Base-by-base conservation (phyloP, 2,329 filamentous ascomycete species). In the Calonectria naviculata region DNA sequence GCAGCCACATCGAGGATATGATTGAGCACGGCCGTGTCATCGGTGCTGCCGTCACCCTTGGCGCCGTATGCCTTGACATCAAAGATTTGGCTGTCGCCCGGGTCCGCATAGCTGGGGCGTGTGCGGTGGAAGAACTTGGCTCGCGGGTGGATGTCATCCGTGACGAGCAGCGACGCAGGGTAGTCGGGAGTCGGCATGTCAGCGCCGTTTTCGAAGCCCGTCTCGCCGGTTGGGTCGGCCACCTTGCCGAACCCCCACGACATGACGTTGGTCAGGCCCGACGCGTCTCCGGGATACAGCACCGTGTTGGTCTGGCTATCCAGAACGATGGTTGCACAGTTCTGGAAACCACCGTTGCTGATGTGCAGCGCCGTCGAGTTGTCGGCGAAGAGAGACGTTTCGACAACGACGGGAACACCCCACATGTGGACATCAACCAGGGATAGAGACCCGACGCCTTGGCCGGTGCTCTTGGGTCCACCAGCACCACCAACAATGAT, bases 361-460 rank as follows among this genome's bases (percentile, higher is more conserved):
- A 41, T 41, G 5, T 41, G 36, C 36, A 41, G 36, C 36, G 36
- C 36, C 4, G 42, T 46, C n/a, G 42, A 46, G 42, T 46, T 46
- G 4, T 46, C 42, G 21, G 42, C 42, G 89, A 87, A 84, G 94
- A 98, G 2, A 93, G 90, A 28, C 2, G 95, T 96, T 76, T 90
- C 90, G 78, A 98, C 88, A 76, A 94, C 95, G 62, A 94, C 89
- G 2, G 89, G 89, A 1, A 94, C 95, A 83, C 93, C 92, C 75
- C 87, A 89, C 78, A 98, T 91, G 75, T 88, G 91, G 85, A 92
- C 95, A 86, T 98, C 95, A 58, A 95, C 86, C 49, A 98, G 84
- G 63, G 97, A 85, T 38, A 78, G 62, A 1, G 96, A 98, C 66
- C 97, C 97, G 64, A 98, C 95, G 13, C 91, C 93, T 85, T 97